These are phyloP conservation scores for Mycena olivaceomarginata DNA, from an alignment of 768 basidiomycete species.

Conservation along the genomic window DNA sequence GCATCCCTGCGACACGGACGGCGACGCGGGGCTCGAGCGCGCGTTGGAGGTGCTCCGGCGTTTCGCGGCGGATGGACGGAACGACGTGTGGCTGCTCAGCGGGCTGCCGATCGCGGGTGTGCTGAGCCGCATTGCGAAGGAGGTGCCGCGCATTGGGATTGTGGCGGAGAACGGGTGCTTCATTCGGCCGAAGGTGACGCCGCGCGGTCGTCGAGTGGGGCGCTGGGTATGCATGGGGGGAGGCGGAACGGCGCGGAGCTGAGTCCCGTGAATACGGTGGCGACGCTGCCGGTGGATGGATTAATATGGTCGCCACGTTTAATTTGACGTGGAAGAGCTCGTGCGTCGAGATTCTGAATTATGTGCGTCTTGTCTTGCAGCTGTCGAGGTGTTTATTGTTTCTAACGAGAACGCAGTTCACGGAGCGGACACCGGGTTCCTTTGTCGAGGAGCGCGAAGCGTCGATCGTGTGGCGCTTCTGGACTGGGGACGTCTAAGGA, in stretches of 20 bases:
- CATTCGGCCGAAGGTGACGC: constrained; percentile 72
- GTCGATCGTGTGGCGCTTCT: constrained; percentile 91
- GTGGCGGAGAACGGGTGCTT: constrained; percentile 95
- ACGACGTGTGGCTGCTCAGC: constrained; percentile 90
- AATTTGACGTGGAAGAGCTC: constrained; percentile 89
- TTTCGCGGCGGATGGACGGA: constrained; percentile 78
- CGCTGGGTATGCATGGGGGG: constrained; percentile 12
- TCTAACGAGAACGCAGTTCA: constrained; percentile 72
- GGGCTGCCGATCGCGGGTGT: constrained; percentile 80
- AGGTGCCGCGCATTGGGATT: constrained; percentile 82
- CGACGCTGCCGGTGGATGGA: constrained; percentile 70
- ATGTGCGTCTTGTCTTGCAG: constrained; percentile 70
- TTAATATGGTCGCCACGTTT: constrained; percentile 87
- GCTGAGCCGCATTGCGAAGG: constrained; percentile 69
- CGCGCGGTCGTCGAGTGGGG: constrained; percentile 38
- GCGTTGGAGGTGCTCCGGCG: constrained; percentile 71
- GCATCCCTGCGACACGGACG: constrained; percentile 58
- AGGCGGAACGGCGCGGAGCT: constrained; percentile 30
- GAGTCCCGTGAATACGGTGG: constrained; percentile 45
- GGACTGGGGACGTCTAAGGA: constrained; percentile 72
- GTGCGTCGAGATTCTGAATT: constrained; percentile 89
- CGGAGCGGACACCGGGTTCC: constrained; percentile 91
- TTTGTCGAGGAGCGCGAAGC: constrained; percentile 91
- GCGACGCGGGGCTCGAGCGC: constrained; percentile 53
- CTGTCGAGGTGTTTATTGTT: not conserved